A percentile compares a stretch with the other conserved stretches of the same genome.
Evolutionary conservation across 345 rosid species (phyloP).

Genomic region (Populus ilicifolia): DNA sequence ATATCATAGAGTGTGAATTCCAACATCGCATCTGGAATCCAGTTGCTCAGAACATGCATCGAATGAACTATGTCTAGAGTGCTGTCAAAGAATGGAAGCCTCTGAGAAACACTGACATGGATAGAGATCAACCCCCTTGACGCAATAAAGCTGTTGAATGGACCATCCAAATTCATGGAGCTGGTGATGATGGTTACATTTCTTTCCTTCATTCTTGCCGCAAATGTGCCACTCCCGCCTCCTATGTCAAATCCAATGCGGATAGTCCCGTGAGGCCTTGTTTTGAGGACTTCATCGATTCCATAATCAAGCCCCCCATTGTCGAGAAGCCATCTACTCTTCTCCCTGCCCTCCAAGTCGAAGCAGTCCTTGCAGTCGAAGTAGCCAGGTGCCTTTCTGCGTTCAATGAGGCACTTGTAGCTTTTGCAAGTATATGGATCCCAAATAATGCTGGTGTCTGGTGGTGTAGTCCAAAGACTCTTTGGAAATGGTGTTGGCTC

Average conservation of each 20-base stretch:
- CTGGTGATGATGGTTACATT: constrained; percentile 45
- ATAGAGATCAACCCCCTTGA: constrained; percentile 45
- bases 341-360: constrained; percentile 40
- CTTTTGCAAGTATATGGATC: constrained; percentile 48
- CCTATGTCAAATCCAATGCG: constrained; percentile 52
- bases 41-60: constrained; percentile 44
- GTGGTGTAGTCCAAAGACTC: constrained; percentile 38
- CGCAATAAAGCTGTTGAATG: constrained; percentile 52
- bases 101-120: constrained; percentile 41
- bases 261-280: constrained; percentile 25
- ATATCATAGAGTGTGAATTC: constrained; percentile 46
- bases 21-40: constrained; percentile 46
- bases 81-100: constrained; percentile 57
- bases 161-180: constrained; percentile 49
- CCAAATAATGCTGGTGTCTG: constrained; percentile 41
- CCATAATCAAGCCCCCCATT: constrained; percentile 38
- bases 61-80: constrained; percentile 54
- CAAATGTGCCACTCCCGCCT: constrained; percentile 46
- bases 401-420: constrained; percentile 40
- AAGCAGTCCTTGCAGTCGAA: constrained; percentile 53
- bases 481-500: constrained; percentile 35
- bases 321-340: constrained; percentile 36
- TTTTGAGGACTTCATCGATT: constrained; percentile 36
- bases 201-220: constrained; percentile 56
- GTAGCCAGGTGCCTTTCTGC: constrained; percentile 28